These are phyloP conservation scores for Scheffersomyces segobiensis DNA, from an alignment of 1,139 yeast species.

Conservation along the genomic window DNA sequence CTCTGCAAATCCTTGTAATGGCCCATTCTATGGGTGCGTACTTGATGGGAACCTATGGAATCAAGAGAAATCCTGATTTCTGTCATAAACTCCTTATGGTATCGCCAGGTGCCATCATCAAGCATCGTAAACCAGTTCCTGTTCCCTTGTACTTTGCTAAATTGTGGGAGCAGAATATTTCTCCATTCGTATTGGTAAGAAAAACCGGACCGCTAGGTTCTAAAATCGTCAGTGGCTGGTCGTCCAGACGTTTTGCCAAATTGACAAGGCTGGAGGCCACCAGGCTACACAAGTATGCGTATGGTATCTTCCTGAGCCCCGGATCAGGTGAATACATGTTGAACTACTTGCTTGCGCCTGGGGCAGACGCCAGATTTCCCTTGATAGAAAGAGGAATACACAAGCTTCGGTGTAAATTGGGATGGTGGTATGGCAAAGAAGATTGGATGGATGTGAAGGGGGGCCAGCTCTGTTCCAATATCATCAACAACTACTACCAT, in stretches of 20 bases:
- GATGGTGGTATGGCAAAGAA: conserved; percentile 72
- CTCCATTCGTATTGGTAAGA: conserved; percentile 69
- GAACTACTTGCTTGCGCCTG: conserved; percentile 68
- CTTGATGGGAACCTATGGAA: conserved; percentile 49
- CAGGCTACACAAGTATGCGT: conserved; percentile 63
- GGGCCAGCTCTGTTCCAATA: conserved; percentile 45
- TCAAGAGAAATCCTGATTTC: conserved; percentile 39
- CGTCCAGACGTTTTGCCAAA: conserved; percentile 62
- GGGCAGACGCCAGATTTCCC: conserved; percentile 71
- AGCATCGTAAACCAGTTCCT: conserved; percentile 38
- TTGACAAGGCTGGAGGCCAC: conserved; percentile 35
- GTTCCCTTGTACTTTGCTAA: conserved; percentile 65
- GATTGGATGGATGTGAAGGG: conserved; percentile 78
- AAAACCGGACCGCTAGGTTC: conserved; percentile 69
- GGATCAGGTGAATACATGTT: conserved; percentile 81
- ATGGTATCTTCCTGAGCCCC: conserved; percentile 66
- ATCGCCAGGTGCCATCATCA: conserved; percentile 66
- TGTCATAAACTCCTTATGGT: conserved; percentile 52
- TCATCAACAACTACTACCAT: conserved; percentile 27
- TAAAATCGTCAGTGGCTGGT: conserved; percentile 76
- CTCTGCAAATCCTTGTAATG: conserved; percentile 39
- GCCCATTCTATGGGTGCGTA: conserved; percentile 71
- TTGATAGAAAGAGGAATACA: conserved; percentile 52
- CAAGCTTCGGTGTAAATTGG: conserved; percentile 49
- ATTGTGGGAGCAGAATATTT: conserved; percentile 69